These are phyloP conservation scores for Graphium sp. DNA, from an alignment of 2,329 filamentous ascomycete genomes.

Conservation along the genomic window DNA sequence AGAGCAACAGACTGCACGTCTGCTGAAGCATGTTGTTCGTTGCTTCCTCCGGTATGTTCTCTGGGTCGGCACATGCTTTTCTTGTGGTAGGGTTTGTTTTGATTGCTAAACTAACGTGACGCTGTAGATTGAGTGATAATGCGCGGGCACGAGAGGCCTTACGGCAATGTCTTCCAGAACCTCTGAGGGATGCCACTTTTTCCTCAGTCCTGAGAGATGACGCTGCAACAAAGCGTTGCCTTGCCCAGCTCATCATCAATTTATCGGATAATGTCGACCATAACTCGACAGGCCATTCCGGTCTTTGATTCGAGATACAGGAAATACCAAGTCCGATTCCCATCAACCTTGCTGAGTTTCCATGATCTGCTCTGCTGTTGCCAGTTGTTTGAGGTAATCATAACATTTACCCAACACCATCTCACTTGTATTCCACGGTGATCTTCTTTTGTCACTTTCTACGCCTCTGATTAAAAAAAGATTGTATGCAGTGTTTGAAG, in stretches of 20 bases:
- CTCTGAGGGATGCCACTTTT: slow-evolving; percentile 96
- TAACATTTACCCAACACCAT: too few species aligned
- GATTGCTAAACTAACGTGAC: too few species aligned
- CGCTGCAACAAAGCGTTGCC: slow-evolving; percentile 90
- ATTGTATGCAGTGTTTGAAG: too few species aligned
- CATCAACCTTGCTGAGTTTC: too few species aligned
- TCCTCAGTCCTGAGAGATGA: slow-evolving; percentile 92
- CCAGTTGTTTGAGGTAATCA: too few species aligned
- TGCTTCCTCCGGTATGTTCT: slow-evolving; percentile 75
- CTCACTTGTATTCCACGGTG: too few species aligned
- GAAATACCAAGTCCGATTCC: too few species aligned
- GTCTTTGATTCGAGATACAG: too few species aligned
- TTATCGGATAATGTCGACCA: slow-evolving; percentile 69
- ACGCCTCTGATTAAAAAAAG: too few species aligned
- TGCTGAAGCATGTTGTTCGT: slow-evolving; percentile 93
- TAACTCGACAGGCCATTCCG: slow-evolving; percentile 11
- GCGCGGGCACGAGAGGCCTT: slow-evolving; percentile 88
- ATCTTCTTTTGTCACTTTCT: too few species aligned
- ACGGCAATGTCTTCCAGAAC: slow-evolving; percentile 88
- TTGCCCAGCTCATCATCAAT: slow-evolving; percentile 94
- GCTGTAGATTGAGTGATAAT: slow-evolving; percentile 76
- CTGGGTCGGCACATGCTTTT: not conserved
- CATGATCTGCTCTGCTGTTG: too few species aligned
- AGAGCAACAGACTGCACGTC: slow-evolving; percentile 87
- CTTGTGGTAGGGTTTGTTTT: slow-evolving; percentile 4